Conservation (phyloP, 352 stramenopile species). For the Hyaloperonospora brassicae region DNA sequence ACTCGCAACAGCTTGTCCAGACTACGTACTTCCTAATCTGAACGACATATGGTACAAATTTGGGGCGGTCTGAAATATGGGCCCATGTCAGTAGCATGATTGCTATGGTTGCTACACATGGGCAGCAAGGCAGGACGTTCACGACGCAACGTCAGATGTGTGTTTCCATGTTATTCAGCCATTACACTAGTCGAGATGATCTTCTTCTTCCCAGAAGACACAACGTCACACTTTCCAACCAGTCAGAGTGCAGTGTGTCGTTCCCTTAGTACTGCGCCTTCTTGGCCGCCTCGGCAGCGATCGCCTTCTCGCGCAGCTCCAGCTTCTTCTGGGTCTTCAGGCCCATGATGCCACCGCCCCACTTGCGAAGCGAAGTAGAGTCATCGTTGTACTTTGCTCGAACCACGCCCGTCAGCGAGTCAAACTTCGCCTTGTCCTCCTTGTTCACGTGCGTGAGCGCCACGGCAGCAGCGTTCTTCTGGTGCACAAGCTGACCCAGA, state of each 20-base stretch:
- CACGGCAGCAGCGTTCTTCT: conserved; percentile 96
- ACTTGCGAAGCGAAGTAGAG: conserved; percentile 88
- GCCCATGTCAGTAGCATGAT: no score
- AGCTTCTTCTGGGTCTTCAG: conserved; percentile 99
- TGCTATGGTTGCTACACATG: no score
- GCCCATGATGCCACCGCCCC: conserved; percentile 99
- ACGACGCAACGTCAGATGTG: conserved; percentile 1
- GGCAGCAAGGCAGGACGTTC: no score
- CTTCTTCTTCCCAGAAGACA: conserved; percentile 6
- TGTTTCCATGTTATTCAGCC: conserved; percentile 36
- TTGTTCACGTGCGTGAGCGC: conserved; percentile 96
- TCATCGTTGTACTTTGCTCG: conserved; percentile 98
- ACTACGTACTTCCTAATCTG: no score
- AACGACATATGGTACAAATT: no score
- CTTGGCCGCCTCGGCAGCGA: conserved; percentile 97
- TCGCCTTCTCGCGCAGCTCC: conserved; percentile 94
- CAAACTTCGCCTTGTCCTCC: conserved; percentile 96
- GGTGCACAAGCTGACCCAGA: conserved; percentile 96
- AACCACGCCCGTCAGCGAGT: conserved; percentile 89
- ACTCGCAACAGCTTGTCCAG: no score
- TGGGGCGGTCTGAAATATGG: no score
- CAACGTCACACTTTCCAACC: conserved; percentile 5
- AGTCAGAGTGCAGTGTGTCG: conserved; percentile 2
- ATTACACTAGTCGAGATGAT: conserved; percentile 25
- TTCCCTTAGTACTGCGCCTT: conserved; percentile 92